These are phyloP conservation scores for Dactylellina leptospora DNA, from an alignment of 2,329 filamentous ascomycete genomes.

Conservation along the genomic window DNA sequence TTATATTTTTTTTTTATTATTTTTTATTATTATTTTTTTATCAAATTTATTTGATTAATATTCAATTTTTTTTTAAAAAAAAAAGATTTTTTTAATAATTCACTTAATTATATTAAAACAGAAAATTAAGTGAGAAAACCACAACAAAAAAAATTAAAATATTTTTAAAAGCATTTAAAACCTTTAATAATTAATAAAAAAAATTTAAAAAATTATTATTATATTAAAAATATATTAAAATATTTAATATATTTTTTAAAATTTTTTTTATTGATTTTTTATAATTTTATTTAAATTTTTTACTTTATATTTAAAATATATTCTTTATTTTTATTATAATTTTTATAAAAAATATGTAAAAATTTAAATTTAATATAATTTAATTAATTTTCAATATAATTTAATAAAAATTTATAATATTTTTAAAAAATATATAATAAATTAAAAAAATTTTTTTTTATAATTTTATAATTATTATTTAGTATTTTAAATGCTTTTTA, in stretches of 20 bases:
- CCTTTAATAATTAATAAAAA: not conserved
- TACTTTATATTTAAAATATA: not conserved
- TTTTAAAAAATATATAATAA: not conserved
- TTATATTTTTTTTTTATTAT: slow-evolving; percentile 21
- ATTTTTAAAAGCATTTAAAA: not conserved
- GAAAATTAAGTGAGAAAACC: not conserved
- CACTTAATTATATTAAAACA: not conserved
- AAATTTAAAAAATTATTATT: not conserved
- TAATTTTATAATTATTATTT: not conserved
- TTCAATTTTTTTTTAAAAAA: not conserved
- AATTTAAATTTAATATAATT: not conserved
- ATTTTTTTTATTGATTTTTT: not conserved
- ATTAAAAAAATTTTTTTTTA: not conserved
- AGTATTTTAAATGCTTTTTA: not conserved
- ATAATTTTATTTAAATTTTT: not conserved
- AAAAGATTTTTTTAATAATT: not conserved
- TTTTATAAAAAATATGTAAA: not conserved
- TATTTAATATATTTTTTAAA: not conserved
- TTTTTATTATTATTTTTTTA: not conserved
- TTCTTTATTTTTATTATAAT: not conserved
- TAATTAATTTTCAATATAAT: not conserved
- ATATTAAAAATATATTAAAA: not conserved
- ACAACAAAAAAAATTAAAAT: not conserved
- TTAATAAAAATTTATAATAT: not conserved
- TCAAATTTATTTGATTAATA: not conserved